Evolutionary conservation across 2,329 filamentous ascomycete genomes (phyloP), one percentile per base, ranked within the genome.

Genomic region (Xylaria polymorpha): DNA sequence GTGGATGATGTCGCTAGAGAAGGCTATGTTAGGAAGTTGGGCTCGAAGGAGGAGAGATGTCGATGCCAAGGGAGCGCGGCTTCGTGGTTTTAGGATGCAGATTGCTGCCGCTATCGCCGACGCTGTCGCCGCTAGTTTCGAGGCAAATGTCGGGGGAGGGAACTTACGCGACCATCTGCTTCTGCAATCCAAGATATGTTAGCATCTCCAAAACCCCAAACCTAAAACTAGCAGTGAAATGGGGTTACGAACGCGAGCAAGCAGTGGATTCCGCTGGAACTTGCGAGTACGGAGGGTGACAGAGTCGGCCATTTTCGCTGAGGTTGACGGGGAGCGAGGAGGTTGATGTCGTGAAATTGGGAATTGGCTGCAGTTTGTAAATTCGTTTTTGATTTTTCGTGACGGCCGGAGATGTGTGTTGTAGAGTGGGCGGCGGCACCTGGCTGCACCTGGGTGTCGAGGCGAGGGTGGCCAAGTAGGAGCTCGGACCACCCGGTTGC

Each of bases 211-310:
- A 55, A 46, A 15, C 35, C 35, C 35, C 35, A 29, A 29, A 57
- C 1, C 4, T n/a, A 66, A 15, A 6, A 22, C 18, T 4, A n/a
- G 43, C 48, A 58, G 35, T 29, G 44, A 46, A 18, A 29, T 18
- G 41, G 39, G 61, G 15, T n/a, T 22, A 72, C 71, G 66, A 67
- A 71, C 71, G 71, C 68, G 70, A 68, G 68, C 72, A 83, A 99
- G 92, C 83, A 99, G 94, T 85, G 96, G 93, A 91, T 99, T 99
- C 89, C 94, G 94, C 88, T 98, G 97, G 93, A 99, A 99, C 90
- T 98, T 98, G 93, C 96, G 95, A 86, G 96, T 99, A 88, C 96
- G 91, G 87, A 94, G 87, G 81, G 92, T 94, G 83, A 94, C 91
- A 82, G 86, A 85, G 86, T 94, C 92, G 86, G 94, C 92, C 95